These are phyloP conservation scores for Vigna trinervia DNA, from an alignment of 306 rosid species.

Conservation along the genomic window DNA sequence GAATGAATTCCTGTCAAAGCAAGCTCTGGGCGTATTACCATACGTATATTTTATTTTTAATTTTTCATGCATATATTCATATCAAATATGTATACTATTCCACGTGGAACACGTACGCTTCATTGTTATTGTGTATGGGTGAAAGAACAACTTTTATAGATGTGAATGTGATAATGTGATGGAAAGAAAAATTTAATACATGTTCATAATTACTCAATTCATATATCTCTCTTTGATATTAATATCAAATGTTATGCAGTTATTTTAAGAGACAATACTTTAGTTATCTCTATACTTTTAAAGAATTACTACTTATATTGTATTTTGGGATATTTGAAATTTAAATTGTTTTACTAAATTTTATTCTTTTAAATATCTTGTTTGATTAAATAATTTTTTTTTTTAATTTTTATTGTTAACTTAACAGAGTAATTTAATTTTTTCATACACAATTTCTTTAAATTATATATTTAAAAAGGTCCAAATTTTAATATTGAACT, in stretches of 20 bases:
- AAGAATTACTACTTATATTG: background rate
- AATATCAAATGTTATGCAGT: background rate
- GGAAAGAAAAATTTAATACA: background rate
- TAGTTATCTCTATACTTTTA: background rate
- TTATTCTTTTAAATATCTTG: too few species aligned
- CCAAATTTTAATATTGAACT: too few species aligned
- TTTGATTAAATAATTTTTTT: too few species aligned
- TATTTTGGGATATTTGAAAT: too few species aligned
- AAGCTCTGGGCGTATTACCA: background rate
- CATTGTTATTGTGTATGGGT: background rate
- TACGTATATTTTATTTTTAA: background rate
- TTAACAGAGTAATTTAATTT: too few species aligned
- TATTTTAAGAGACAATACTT: background rate
- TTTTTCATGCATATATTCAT: background rate
- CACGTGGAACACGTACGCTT: background rate
- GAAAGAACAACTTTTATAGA: background rate
- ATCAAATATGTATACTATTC: background rate
- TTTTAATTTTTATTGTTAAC: too few species aligned
- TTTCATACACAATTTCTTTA: too few species aligned
- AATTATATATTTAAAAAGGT: too few species aligned
- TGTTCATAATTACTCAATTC: background rate
- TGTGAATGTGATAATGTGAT: background rate
- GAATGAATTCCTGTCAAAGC: slow-evolving; percentile 19
- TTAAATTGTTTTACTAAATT: too few species aligned
- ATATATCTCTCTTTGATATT: background rate